These are phyloP conservation scores for Boletus edulis DNA, from an alignment of 768 basidiomycete genomes.

Conservation along the genomic window DNA sequence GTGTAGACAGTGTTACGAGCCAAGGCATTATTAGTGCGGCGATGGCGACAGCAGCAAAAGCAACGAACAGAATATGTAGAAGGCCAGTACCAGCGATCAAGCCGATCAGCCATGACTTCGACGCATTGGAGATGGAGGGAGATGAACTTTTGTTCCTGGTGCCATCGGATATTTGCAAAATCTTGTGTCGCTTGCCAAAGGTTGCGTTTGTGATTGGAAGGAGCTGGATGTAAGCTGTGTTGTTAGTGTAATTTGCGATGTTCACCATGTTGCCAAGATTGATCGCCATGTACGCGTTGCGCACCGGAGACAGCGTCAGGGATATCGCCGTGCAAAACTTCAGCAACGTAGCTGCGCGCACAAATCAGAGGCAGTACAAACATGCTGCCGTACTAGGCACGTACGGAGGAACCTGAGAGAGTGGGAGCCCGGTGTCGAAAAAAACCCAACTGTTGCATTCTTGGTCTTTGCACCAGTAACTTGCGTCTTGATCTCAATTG, in stretches of 20 bases:
- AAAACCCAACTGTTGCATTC: conserved; percentile 50
- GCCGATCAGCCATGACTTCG: conserved; percentile 10
- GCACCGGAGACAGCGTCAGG: conserved; percentile 57
- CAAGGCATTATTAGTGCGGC: conserved; percentile 7
- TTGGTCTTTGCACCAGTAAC: conserved; percentile 43
- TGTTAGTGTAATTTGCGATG: conserved; percentile 29
- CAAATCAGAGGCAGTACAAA: conserved; percentile 14
- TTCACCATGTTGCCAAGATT: conserved; percentile 63
- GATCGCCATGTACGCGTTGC: conserved; percentile 62
- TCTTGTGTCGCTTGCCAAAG: conserved; percentile 31
- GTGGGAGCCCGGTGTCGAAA: conserved; percentile 68
- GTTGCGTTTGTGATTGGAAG: conserved; percentile 52
- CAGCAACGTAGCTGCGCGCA: conserved; percentile 43
- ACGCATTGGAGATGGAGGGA: conserved; percentile 7
- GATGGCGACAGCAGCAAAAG: conserved; percentile 7
- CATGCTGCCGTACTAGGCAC: conserved; percentile 8
- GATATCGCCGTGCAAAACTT: conserved; percentile 58
- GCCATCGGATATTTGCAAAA: conserved; percentile 10
- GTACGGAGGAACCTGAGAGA: conserved; percentile 59
- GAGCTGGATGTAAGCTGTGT: conserved; percentile 61
- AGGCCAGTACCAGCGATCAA: conserved; percentile 10
- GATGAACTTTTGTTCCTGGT: not conserved
- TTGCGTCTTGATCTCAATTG: conserved; percentile 42
- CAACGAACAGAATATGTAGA: conserved; percentile 7
- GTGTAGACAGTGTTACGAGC: not conserved